Evolutionary conservation across 2,329 filamentous ascomycete genomes (phyloP).

Genomic region (Gyromitra esculenta): DNA sequence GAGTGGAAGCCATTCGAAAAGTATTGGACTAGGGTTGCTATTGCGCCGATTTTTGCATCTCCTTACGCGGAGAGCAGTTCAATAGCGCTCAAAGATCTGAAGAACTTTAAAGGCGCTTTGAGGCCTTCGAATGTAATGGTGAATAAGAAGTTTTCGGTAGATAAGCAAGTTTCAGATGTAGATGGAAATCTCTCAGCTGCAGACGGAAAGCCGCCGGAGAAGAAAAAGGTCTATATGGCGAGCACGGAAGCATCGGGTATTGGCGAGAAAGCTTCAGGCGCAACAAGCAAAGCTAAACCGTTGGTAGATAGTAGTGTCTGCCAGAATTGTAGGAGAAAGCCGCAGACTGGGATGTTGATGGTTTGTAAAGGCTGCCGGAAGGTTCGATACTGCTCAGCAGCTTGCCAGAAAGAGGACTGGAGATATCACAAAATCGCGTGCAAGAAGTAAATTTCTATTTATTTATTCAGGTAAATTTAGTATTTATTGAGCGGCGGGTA

Average conservation of each 20-base stretch:
- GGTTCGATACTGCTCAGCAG: slow-evolving; percentile 57
- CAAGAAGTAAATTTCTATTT: slow-evolving; percentile 17
- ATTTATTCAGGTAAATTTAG: neutral
- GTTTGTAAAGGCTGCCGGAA: slow-evolving; percentile 56
- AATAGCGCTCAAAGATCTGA: neutral
- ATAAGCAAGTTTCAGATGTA: neutral
- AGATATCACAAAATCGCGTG: slow-evolving; percentile 58
- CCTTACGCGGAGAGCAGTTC: slow-evolving; percentile 53
- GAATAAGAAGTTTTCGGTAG: neutral
- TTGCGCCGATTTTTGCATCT: slow-evolving; percentile 59
- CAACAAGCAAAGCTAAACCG: neutral
- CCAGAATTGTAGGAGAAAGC: slow-evolving; percentile 35
- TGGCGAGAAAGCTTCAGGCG: neutral
- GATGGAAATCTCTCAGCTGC: neutral
- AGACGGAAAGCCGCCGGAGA: neutral
- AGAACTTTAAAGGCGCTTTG: slow-evolving; percentile 33
- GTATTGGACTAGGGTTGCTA: slow-evolving; percentile 58
- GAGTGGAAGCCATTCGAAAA: slow-evolving; percentile 57
- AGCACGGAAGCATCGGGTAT: neutral
- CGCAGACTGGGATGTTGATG: slow-evolving; percentile 43
- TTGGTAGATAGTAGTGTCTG: neutral
- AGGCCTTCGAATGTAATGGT: slow-evolving; percentile 41
- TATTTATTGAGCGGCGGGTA: neutral
- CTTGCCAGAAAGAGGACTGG: slow-evolving; percentile 58
- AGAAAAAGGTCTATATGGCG: neutral